A percentile compares a stretch with the other conserved stretches of the same genome.
phyloP scores from a whole-genome alignment of 352 stramenopile species.

The Globisporangium nodosum region DNA sequence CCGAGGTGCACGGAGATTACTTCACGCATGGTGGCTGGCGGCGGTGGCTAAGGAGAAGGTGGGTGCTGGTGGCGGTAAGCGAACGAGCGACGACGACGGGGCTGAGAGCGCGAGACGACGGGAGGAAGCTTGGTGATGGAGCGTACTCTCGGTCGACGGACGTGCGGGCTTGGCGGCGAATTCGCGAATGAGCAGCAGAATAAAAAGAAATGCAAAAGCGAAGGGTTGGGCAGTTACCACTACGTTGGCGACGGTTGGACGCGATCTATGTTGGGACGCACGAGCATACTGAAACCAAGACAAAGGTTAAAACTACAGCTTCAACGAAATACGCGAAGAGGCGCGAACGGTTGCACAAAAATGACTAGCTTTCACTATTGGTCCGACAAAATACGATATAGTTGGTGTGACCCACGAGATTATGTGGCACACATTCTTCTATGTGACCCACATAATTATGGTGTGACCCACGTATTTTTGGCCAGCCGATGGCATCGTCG shows the following conservation, averaged over 20 bases:
- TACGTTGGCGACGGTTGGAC: background rate
- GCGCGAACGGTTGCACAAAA: background rate
- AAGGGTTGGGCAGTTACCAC: no score
- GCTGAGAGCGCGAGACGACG: conserved; percentile 6
- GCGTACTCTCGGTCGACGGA: conserved; percentile 39
- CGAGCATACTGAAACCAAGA: no score
- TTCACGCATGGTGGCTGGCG: conserved; percentile 46
- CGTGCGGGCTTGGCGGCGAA: conserved; percentile 4
- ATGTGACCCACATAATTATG: no score
- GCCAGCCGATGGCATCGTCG: no score
- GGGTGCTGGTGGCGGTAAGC: background rate
- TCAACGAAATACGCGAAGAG: no score
- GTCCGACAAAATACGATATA: no score
- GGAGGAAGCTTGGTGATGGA: conserved; percentile 71
- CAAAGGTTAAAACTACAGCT: no score
- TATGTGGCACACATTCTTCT: no score
- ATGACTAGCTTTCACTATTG: background rate
- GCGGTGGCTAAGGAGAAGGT: background rate
- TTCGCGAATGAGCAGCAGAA: conserved; percentile 5
- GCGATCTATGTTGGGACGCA: no score
- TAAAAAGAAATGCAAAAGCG: no score
- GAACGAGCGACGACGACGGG: background rate
- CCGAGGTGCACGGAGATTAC: conserved; percentile 84
- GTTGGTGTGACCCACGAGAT: no score
- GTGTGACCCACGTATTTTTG: no score